Conservation (phyloP, 2,329 filamentous ascomycete genomes). For the Ophiostoma populinum region DNA sequence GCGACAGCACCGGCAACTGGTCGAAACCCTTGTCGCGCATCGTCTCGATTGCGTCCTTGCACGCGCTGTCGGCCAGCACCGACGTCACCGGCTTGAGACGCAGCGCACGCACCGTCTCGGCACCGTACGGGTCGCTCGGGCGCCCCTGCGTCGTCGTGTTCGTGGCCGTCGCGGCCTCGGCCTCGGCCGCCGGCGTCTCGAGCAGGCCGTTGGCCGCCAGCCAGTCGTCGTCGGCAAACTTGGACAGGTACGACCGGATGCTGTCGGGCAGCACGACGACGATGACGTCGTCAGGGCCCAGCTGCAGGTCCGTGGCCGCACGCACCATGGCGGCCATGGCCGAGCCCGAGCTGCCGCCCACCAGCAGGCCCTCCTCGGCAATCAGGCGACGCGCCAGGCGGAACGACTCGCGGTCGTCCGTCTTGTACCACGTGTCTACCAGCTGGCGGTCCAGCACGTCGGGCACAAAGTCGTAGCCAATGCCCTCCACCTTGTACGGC, state of each 20-base stretch:
- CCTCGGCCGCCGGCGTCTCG: constrained; percentile 19
- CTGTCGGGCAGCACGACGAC: constrained; percentile 90
- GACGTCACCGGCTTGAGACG: constrained; percentile 89
- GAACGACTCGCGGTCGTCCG: constrained; percentile 82
- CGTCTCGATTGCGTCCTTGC: constrained; percentile 81
- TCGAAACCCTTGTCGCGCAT: constrained; percentile 99
- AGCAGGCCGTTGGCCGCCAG: constrained; percentile 90
- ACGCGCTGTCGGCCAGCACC: constrained; percentile 50
- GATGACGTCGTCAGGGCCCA: constrained; percentile 69
- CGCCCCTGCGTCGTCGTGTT: constrained; percentile 27
- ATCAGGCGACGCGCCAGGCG: constrained; percentile 79
- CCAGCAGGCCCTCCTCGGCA: constrained; percentile 80
- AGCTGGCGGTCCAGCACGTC: constrained; percentile 68
- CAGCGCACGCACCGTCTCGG: constrained; percentile 65
- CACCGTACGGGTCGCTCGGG: constrained; percentile 50
- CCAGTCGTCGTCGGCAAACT: constrained; percentile 99
- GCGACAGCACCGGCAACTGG: constrained; percentile 75
- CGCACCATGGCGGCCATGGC: constrained; percentile 69
- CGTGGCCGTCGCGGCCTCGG: constrained; percentile 22
- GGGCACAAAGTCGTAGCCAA: constrained; percentile 96
- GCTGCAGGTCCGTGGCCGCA: constrained; percentile 58
- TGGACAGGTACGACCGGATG: constrained; percentile 92
- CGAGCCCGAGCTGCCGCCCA: constrained; percentile 85
- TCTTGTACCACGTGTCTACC: constrained; percentile 97
- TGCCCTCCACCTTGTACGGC: constrained; percentile 94